phyloP scores from a whole-genome alignment of 805 yeast genomes.

The Nakazawaea ambrosiae region DNA sequence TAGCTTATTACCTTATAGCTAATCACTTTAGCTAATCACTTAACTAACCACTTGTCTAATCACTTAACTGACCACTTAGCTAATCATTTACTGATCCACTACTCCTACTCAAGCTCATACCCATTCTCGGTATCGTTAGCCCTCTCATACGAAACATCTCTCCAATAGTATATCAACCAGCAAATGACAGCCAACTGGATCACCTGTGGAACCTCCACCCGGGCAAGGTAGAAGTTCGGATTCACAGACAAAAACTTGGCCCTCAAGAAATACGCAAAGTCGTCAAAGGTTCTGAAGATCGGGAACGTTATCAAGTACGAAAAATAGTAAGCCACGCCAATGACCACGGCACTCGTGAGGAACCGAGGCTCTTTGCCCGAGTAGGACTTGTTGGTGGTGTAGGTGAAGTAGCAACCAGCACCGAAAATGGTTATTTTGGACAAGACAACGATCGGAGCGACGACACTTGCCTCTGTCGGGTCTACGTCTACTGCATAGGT shows the following conservation, averaged over 20 bases:
- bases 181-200: constrained; percentile 2
- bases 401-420: not conserved
- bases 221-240: not conserved
- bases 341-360: not conserved
- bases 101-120: constrained; percentile 5
- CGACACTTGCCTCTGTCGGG: not conserved
- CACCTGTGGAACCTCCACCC: constrained; percentile 6
- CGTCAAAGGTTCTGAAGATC: not conserved
- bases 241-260: constrained; percentile 1
- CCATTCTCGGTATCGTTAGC: not conserved
- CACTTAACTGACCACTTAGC: too few relatives aligned
- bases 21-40: too few relatives aligned
- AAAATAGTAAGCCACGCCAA: constrained; percentile 1
- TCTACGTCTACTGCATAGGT: not conserved
- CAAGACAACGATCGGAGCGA: constrained; percentile 4
- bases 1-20: too few relatives aligned
- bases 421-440: not conserved
- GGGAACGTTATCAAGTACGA: constrained; percentile 4
- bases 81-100: too few relatives aligned
- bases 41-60: too few relatives aligned
- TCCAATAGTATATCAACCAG: constrained; percentile 10
- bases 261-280: not conserved
- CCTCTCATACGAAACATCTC: constrained; percentile 4
- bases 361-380: not conserved
- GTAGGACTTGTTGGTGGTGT: not conserved